Conservation (phyloP, 2,329 filamentous ascomycete genomes). For the Trichoderma sp. region DNA sequence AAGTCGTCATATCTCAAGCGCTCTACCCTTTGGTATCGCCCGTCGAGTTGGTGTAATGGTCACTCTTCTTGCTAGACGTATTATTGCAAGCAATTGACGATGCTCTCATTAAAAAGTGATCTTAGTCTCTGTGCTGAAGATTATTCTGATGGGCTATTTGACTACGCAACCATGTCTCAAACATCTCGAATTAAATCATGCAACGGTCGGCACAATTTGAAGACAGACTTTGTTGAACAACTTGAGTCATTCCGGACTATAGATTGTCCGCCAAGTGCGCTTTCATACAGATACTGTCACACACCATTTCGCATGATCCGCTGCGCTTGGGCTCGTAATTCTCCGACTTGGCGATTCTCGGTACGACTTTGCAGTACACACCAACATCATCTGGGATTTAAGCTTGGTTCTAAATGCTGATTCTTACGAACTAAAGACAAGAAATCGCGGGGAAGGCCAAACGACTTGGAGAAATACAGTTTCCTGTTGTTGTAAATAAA, state of each 20-base stretch:
- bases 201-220: not conserved
- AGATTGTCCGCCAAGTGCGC: not conserved
- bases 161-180: not conserved
- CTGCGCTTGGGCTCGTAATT: not conserved
- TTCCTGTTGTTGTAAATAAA: not conserved
- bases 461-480: not conserved
- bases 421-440: not conserved
- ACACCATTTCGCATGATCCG: not conserved
- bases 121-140: not conserved
- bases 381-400: not conserved
- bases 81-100: not conserved
- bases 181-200: not conserved
- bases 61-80: not conserved
- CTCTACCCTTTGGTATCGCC: not conserved
- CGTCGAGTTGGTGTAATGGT: not conserved
- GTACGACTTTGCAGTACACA: not conserved
- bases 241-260: not conserved
- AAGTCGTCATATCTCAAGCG: not conserved
- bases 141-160: not conserved
- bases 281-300: not conserved
- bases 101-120: not conserved
- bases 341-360: conserved; percentile 4
- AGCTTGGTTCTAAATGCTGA: not conserved
- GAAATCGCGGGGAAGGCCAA: not conserved
- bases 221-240: not conserved